Percentiles rank a stretch among this genome's conserved stretches.
phyloP scores from a whole-genome alignment of 495 filamentous ascomycete species.

The Penicillium verhagenii region DNA sequence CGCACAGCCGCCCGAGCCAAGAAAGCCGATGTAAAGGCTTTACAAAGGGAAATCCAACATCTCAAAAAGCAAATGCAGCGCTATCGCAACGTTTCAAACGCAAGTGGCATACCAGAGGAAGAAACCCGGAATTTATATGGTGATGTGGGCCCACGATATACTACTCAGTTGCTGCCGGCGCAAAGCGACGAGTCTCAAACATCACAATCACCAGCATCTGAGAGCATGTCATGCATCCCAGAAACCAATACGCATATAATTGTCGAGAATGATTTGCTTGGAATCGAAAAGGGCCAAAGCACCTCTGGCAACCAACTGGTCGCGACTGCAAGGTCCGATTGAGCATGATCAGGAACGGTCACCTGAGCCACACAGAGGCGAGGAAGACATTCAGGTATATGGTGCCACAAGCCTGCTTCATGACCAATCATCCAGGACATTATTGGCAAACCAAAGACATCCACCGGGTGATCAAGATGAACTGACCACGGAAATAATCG shows the following conservation, averaged over 20 bases:
- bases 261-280: neutral
- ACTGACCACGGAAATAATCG: neutral
- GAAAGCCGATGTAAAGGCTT: neutral
- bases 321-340: neutral
- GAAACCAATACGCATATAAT: neutral
- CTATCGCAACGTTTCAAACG: neutral
- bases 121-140: neutral
- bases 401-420: neutral
- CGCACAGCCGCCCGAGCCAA: neutral
- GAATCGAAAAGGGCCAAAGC: neutral
- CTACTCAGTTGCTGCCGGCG: neutral
- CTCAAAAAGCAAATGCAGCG: neutral
- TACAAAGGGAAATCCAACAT: neutral
- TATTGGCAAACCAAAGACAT: neutral
- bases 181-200: neutral
- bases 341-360: neutral
- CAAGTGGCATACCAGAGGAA: neutral
- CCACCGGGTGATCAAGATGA: neutral
- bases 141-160: neutral
- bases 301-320: neutral
- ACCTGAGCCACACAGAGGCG: neutral
- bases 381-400: neutral
- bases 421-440: neutral
- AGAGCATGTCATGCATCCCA: neutral
- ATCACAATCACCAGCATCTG: neutral